Conservation (phyloP, 768 basidiomycete genomes). For the Russula sp. region DNA sequence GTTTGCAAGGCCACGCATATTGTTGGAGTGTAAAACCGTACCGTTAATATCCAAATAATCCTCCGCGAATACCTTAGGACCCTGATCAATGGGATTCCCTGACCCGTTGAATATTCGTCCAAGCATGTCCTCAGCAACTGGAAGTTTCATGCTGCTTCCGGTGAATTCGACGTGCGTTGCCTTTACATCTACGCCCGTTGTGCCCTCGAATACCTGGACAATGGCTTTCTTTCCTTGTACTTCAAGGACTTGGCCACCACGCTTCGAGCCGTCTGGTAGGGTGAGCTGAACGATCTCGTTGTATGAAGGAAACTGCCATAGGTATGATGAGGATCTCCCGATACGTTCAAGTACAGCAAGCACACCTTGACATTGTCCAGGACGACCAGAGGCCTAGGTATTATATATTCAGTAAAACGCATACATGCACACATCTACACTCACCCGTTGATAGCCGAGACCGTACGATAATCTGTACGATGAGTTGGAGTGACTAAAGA, state of each 20-base stretch:
- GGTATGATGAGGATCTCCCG: slow-evolving; percentile 14
- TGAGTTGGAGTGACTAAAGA: neutral
- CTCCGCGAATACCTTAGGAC: slow-evolving; percentile 98
- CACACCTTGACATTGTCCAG: slow-evolving; percentile 95
- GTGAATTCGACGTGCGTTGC: slow-evolving; percentile 97
- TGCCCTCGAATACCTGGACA: slow-evolving; percentile 99
- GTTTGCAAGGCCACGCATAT: slow-evolving; percentile 5
- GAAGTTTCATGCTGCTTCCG: slow-evolving; percentile 97
- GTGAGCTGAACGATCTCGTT: slow-evolving; percentile 98
- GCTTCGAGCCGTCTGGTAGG: slow-evolving; percentile 89
- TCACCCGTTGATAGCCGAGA: slow-evolving; percentile 96
- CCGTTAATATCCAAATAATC: slow-evolving; percentile 99
- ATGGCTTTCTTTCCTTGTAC: slow-evolving; percentile 99
- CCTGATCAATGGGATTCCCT: slow-evolving; percentile 96
- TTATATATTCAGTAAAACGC: slow-evolving; percentile 12
- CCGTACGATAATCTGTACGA: slow-evolving; percentile 87
- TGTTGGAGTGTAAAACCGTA: slow-evolving; percentile 39
- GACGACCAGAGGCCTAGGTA: slow-evolving; percentile 84
- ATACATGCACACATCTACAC: slow-evolving; percentile 32
- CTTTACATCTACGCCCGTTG: slow-evolving; percentile 95
- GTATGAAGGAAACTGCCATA: slow-evolving; percentile 84
- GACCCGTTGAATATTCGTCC: slow-evolving; percentile 99
- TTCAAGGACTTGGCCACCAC: slow-evolving; percentile 97
- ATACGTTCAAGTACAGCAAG: slow-evolving; percentile 3
- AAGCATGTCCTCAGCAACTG: slow-evolving; percentile 98